Conservation (phyloP, 345 rosid species). For the Euphorbia pulcherrima region DNA sequence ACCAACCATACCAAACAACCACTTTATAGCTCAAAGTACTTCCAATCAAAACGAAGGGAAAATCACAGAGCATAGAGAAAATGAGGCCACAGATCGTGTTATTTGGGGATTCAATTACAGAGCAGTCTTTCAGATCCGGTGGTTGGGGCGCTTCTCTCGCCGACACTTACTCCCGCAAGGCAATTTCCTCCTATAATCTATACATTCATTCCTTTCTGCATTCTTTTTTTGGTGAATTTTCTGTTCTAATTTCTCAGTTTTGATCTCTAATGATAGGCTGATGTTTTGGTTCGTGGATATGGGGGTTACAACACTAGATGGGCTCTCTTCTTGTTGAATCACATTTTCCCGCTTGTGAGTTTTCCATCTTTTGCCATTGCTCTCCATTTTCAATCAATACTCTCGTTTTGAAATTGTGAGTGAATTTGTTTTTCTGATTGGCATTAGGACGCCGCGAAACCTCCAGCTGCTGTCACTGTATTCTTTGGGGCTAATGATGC, state of each 20-base stretch:
- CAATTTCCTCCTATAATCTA: neutral
- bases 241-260: neutral
- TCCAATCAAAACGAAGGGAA: neutral
- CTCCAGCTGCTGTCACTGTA: conserved; percentile 69
- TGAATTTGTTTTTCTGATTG: conserved; percentile 5
- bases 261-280: conserved; percentile 38
- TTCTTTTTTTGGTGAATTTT: neutral
- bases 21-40: neutral
- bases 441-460: conserved; percentile 43
- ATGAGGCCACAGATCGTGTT: conserved; percentile 76
- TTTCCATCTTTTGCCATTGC: neutral
- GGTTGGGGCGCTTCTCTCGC: conserved; percentile 92
- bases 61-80: neutral
- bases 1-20: neutral
- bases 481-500: conserved; percentile 98
- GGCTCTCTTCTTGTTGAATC: conserved; percentile 81
- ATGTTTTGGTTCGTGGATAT: conserved; percentile 84
- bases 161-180: conserved; percentile 81
- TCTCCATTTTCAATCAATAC: neutral
- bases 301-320: conserved; percentile 90
- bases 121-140: conserved; percentile 66
- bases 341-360: conserved; percentile 63
- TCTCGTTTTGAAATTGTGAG: neutral
- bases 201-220: neutral
- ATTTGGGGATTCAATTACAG: conserved; percentile 89